Percentiles rank a stretch among this genome's conserved stretches.
Evolutionary conservation across 1,139 yeast species (phyloP).

Genomic region (Nakaseomyces glabratus): DNA sequence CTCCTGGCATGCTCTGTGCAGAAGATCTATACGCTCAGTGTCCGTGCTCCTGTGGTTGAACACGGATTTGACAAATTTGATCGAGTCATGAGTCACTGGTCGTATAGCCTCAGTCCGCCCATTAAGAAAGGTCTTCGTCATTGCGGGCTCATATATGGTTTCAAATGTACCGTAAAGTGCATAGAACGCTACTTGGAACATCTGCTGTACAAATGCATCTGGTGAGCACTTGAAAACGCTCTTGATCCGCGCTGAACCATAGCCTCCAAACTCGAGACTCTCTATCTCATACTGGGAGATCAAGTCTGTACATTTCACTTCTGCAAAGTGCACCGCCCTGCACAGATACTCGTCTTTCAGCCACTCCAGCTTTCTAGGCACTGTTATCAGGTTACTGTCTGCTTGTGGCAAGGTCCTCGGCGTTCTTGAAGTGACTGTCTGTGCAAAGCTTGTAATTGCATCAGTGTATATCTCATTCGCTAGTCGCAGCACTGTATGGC

Average conservation of each 20-base stretch:
- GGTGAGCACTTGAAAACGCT: conserved; percentile 75
- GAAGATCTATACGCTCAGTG: conserved; percentile 48
- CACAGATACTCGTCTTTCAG: conserved; percentile 68
- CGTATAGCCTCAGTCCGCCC: conserved; percentile 94
- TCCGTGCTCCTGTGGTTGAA: conserved; percentile 59
- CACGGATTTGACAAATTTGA: conserved; percentile 73
- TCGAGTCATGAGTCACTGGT: conserved; percentile 72
- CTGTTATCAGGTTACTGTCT: conserved; percentile 40
- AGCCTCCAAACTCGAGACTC: conserved; percentile 64
- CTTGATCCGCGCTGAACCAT: conserved; percentile 72
- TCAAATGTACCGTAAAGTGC: conserved; percentile 89
- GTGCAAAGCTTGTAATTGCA: conserved; percentile 78
- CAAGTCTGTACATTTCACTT: conserved; percentile 77
- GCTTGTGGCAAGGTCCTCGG: conserved; percentile 49
- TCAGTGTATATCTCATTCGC: conserved; percentile 89
- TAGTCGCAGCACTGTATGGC: conserved; percentile 83
- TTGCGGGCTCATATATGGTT: conserved; percentile 91
- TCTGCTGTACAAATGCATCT: conserved; percentile 92
- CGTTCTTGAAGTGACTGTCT: conserved; percentile 61
- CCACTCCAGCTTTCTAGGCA: conserved; percentile 89
- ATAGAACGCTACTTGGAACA: conserved; percentile 86
- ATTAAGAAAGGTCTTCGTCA: conserved; percentile 80
- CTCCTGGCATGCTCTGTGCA: conserved; percentile 58
- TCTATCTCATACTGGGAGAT: conserved; percentile 85
- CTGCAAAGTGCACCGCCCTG: conserved; percentile 79